Evolutionary conservation across 805 yeast species (phyloP), one percentile per base, ranked within the genome.

Genomic region (Nematodospora valgi): DNA sequence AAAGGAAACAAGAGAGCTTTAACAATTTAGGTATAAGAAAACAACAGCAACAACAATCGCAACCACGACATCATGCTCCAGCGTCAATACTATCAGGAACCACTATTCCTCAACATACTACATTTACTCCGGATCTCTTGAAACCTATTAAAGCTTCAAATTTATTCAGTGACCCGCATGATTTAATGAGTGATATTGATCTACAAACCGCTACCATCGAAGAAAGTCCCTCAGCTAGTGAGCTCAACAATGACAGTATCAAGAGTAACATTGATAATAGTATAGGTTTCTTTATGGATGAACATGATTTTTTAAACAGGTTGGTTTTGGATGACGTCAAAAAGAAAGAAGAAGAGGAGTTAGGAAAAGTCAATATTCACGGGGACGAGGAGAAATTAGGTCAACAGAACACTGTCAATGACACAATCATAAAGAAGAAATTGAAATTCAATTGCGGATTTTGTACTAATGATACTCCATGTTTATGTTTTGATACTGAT

Each of bases 401-500:
- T 25, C 34, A 28, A 19, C 28, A 27, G 22, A 38, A 39, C 28
- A 39, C 38, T 24, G 32, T 30, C 11, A 19, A 25, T 8, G 42
- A 37, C 10, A 27, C 15, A 24, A 22, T 40, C 12, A 14, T 34
- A 18, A 43, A 44, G 32, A 52, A 49, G 41, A 47, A 45, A 21
- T 33, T 40, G 39, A 51, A 50, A 34, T 38, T 49, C 23, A 53
- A 53, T 26, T 64, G 68, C 40, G 67, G 69, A 4, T 63, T 61
- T 38, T 66, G 72, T 42, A 47, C 56, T 23, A 56, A 52, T 25
- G 68, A 59, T 29, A 56, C 64, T 0, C 68, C 71, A 4, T 67
- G 72, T 37, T 49, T 66, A 31, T 66, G 72, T 41, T 49, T 65
- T 31, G 72, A 65, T 32, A 60, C 65, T 8, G 72, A 66, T 11